A percentile compares a stretch with the other conserved stretches of the same genome.
phyloP scores from a whole-genome alignment of 2,329 filamentous ascomycete genomes.

The Paecilomyces fulvus region DNA sequence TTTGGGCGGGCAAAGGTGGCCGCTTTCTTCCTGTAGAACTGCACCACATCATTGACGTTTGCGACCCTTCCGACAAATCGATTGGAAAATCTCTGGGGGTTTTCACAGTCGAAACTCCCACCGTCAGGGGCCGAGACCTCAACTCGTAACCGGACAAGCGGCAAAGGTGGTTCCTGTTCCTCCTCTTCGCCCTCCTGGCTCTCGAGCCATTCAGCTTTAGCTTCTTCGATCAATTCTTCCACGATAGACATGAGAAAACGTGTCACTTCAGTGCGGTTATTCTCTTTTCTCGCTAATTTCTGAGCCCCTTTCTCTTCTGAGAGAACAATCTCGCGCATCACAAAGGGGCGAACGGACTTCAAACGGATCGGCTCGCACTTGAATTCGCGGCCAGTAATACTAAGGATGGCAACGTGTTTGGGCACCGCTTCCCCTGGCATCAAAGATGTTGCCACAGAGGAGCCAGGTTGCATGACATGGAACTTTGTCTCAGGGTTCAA shows the following conservation, averaged over 20 bases:
- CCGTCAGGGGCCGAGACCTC: conserved; percentile 82
- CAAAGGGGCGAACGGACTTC: conserved; percentile 83
- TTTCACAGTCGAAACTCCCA: conserved; percentile 81
- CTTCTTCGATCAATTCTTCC: conserved; percentile 78
- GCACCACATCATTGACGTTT: conserved; percentile 87
- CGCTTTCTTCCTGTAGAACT: conserved; percentile 75
- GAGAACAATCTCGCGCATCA: conserved; percentile 73
- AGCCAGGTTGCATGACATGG: conserved; percentile 94
- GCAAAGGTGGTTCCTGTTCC: conserved; percentile 61
- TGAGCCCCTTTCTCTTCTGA: conserved; percentile 68
- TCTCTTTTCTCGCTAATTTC: conserved; percentile 67
- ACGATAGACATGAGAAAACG: conserved; percentile 68
- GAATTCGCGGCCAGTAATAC: conserved; percentile 74
- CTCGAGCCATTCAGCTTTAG: conserved; percentile 71
- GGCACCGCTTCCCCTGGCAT: conserved; percentile 81
- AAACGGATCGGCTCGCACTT: conserved; percentile 70
- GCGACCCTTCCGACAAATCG: conserved; percentile 84
- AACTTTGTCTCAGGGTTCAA: conserved; percentile 84
- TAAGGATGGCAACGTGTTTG: conserved; percentile 84
- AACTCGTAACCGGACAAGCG: conserved; percentile 80
- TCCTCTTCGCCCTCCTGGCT: conserved; percentile 56
- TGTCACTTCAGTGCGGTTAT: conserved; percentile 76
- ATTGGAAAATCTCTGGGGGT: conserved; percentile 92
- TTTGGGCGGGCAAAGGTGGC: conserved; percentile 39
- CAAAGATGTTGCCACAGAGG: conserved; percentile 88